Conservation (phyloP, 2,329 filamentous ascomycete genomes). For the Colletotrichum sp. region DNA sequence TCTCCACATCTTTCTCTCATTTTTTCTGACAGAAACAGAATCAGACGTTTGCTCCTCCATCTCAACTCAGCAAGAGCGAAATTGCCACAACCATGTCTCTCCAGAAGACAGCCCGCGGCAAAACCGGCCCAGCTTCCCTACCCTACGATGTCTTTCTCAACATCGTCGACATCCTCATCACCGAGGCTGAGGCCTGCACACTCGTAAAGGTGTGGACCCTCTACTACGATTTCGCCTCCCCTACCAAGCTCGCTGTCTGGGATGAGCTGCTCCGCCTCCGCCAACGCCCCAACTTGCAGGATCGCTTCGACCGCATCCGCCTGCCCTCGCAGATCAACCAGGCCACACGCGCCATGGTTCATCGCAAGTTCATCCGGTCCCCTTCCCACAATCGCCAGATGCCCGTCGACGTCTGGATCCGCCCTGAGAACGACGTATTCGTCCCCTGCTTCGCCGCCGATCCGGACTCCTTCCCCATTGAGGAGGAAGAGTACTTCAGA, state of each 20-base stretch:
- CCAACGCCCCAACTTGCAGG: not conserved
- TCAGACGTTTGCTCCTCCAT: not conserved
- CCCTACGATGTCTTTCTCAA: not conserved
- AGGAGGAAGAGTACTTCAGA: not conserved
- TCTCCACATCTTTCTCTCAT: not conserved
- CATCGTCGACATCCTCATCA: not conserved
- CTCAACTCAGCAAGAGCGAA: not conserved
- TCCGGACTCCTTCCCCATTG: constrained; percentile 1
- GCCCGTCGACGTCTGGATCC: not conserved
- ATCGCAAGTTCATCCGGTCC: not conserved
- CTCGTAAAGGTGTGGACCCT: not conserved
- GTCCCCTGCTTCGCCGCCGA: constrained; percentile 22
- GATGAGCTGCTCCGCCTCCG: not conserved
- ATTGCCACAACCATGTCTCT: not conserved
- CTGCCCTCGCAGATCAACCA: not conserved
- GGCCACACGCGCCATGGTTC: not conserved
- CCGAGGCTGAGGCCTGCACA: not conserved
- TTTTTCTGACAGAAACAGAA: not conserved
- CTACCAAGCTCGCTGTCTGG: not conserved
- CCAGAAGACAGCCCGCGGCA: not conserved
- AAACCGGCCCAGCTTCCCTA: not conserved
- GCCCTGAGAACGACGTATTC: constrained; percentile 13
- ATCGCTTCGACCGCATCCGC: not conserved
- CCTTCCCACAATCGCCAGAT: not conserved
- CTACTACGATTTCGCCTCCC: not conserved